Conservation (phyloP, 2,329 filamentous ascomycete genomes). For the Pseudogymnoascus sp. region DNA sequence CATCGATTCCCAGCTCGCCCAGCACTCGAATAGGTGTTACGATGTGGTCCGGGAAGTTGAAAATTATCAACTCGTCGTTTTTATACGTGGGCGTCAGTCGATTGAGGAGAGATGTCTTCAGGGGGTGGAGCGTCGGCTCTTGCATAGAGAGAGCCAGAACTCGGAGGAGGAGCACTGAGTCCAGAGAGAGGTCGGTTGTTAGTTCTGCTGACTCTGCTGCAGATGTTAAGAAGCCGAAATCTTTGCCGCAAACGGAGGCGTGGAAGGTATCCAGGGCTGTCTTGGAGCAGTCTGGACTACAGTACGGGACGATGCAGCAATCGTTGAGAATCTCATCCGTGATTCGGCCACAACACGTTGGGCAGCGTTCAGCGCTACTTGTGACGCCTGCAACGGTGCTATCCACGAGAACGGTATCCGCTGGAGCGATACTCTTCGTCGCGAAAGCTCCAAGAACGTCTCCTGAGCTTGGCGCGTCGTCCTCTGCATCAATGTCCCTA, state of each 20-base stretch:
- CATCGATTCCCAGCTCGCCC: conserved; percentile 24
- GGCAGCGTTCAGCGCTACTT: conserved; percentile 15
- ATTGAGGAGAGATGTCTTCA: conserved; percentile 24
- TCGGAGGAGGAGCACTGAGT: conserved; percentile 25
- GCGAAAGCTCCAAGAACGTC: conserved; percentile 22
- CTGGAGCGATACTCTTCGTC: conserved; percentile 16
- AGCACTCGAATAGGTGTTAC: conserved; percentile 24
- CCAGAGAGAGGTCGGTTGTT: conserved; percentile 20
- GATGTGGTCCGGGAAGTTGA: conserved; percentile 26
- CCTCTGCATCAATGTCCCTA: conserved; percentile 13
- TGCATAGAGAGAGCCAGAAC: conserved; percentile 24
- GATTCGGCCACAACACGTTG: conserved; percentile 22
- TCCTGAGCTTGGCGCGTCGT: conserved; percentile 15
- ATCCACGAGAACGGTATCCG: conserved; percentile 19
- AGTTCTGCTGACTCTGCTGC: conserved; percentile 15
- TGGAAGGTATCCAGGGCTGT: conserved; percentile 25
- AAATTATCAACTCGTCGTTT: conserved; percentile 24
- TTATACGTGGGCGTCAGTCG: conserved; percentile 26
- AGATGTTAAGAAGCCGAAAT: conserved; percentile 24
- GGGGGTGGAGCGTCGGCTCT: conserved; percentile 20
- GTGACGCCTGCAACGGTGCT: conserved; percentile 15
- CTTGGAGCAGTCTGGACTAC: conserved; percentile 22
- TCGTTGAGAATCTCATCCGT: conserved; percentile 15
- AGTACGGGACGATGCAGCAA: conserved; percentile 23
- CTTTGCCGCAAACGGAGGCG: conserved; percentile 23